A percentile compares a stretch with the other conserved stretches of the same genome.
Conservation (phyloP, 1,139 yeast genomes). For the Wickerhamomyces sp. region DNA sequence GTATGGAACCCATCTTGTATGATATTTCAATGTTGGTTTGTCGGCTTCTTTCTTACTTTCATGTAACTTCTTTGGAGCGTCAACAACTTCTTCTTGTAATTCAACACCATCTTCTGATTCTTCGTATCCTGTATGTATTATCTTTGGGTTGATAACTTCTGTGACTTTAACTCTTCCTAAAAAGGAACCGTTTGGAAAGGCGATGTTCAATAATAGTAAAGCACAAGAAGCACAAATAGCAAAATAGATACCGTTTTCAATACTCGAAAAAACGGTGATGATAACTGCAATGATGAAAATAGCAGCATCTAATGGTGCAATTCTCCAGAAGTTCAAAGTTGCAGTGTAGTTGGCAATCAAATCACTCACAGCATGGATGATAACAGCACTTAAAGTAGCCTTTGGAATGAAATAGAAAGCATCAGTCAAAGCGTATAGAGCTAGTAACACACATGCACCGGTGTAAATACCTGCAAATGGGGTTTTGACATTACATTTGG, state of each 20-base stretch:
- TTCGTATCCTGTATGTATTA: conserved; percentile 24
- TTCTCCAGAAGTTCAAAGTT: conserved; percentile 70
- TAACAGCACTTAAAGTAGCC: conserved; percentile 81
- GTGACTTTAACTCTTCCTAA: conserved; percentile 73
- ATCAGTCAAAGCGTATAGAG: conserved; percentile 76
- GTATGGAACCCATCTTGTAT: conserved; percentile 80
- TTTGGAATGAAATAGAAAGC: conserved; percentile 89
- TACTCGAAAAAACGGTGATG: conserved; percentile 73
- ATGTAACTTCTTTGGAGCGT: conserved; percentile 6
- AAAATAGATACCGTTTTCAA: conserved; percentile 88
- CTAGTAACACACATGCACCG: conserved; percentile 82
- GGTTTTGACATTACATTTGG: conserved; percentile 93
- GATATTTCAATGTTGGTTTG: conserved; percentile 36
- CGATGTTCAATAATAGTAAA: conserved; percentile 64
- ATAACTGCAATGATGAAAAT: conserved; percentile 76
- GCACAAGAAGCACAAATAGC: conserved; percentile 85
- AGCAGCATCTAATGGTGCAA: conserved; percentile 71
- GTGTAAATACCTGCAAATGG: conserved; percentile 92
- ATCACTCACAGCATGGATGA: conserved; percentile 94
- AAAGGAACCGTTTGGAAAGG: conserved; percentile 79
- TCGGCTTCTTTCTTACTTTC: conserved; percentile 19
- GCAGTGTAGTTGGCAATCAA: conserved; percentile 70
- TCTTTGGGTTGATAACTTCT: conserved; percentile 59
- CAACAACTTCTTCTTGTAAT: conserved; percentile 7
- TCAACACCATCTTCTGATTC: conserved; percentile 16